phyloP scores from a whole-genome alignment of 306 rosid species.

The Rosa chinensis region DNA sequence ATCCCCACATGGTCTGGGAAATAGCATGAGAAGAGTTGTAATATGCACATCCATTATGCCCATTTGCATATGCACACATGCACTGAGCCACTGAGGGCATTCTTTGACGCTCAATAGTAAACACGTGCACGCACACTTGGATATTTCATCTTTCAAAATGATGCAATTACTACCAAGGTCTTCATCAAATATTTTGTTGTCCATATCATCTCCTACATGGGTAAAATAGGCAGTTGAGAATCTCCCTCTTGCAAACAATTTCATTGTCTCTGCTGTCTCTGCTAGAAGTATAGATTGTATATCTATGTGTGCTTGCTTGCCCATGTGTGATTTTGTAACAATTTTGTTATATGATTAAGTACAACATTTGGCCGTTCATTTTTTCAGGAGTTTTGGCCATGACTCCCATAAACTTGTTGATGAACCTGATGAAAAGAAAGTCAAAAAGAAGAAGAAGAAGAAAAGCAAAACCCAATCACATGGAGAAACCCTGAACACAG shows the following conservation, averaged over 20 bases:
- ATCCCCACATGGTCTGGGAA: neutral
- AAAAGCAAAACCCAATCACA: conserved; percentile 48
- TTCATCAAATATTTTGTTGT: neutral
- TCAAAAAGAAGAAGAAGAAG: conserved; percentile 40
- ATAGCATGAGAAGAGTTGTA: neutral
- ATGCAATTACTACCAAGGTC: neutral
- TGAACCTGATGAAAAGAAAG: conserved; percentile 40
- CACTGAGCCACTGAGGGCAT: neutral
- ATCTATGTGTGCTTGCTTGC: neutral
- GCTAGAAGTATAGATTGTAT: neutral
- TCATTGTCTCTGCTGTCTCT: neutral
- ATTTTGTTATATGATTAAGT: neutral
- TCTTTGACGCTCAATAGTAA: neutral
- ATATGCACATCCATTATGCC: neutral
- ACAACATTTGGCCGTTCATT: neutral
- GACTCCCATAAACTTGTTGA: conserved; percentile 30
- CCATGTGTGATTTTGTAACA: neutral
- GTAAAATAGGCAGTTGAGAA: neutral
- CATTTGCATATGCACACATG: neutral
- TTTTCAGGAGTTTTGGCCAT: conserved; percentile 35
- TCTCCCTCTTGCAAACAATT: neutral
- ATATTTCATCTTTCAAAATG: neutral
- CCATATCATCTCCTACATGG: neutral
- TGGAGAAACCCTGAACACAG: conserved; percentile 33
- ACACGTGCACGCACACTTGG: neutral